Evolutionary conservation across 768 basidiomycete species (phyloP), one percentile per base, ranked within the genome.

Genomic region (Chalciporus chontae): DNA sequence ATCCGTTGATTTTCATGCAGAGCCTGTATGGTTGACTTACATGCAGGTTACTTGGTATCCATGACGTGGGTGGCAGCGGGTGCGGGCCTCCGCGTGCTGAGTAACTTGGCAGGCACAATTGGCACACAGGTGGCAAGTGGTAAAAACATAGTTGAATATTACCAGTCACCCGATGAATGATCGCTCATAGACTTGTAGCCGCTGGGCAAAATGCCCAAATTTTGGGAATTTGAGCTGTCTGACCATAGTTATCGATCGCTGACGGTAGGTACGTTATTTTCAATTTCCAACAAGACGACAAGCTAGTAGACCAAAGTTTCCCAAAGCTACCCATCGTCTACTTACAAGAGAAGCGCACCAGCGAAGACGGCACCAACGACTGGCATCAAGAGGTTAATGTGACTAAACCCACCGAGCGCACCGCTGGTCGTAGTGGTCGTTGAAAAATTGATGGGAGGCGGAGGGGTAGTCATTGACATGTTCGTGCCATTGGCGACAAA

Each of bases 391-490:
- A 61, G 13, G 29, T 49, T 36, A 34, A 18, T 40, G 14, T 3
- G 43, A 36, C 27, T 9, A 24, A 47, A 52, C 8, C 36, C 41
- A 38, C 48, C 38, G 9, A 54, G 15, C 21, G 43, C 55, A 18
- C 52, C 41, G 38, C 45, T 37, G 19, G 55, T 56, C 10, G 34
- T 19, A 13, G n/a, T 27, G 15, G 19, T 31, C 5, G 65, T 65
- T 14, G 71, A 69, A 46, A 77, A 61, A 59, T 76, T 71, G 27
- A 73, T 73, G 10, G 74, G 71, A 9, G 65, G 51, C 10, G 71
- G 69, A 15, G 66, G 62, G 27, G 24, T 43, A 0, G 54, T 77
- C 41, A 75, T 48, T 37, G 49, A 44, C 45, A 52, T 52, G 67
- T 76, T 62, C 48, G 69, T 55, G 10, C 57, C 58, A 4, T 55